Evolutionary conservation across 805 yeast genomes (phyloP).

Genomic region (Yarrowia divulgata): DNA sequence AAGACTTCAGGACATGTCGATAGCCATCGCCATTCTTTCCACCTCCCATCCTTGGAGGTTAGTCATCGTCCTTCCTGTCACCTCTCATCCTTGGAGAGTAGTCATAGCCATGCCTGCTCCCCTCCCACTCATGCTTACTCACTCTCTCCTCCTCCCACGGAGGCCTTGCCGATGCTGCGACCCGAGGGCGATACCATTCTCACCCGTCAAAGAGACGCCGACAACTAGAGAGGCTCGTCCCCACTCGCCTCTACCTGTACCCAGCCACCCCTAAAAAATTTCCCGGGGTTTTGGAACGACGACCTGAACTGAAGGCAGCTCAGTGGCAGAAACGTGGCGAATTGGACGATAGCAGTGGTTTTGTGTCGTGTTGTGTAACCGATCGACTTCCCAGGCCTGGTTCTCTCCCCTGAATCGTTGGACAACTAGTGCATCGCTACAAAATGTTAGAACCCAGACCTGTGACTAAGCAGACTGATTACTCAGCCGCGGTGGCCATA

Average conservation of each 20-base stretch:
- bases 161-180: background rate
- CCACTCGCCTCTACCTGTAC: slow-evolving; percentile 4
- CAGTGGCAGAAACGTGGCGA: background rate
- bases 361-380: background rate
- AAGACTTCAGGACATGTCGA: background rate
- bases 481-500: too few relatives aligned
- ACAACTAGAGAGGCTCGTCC: slow-evolving; percentile 9
- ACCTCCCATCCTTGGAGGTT: background rate
- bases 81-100: background rate
- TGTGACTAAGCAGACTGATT: too few relatives aligned
- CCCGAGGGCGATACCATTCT: background rate
- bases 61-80: background rate
- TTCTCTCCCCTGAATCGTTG: background rate
- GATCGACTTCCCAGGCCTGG: background rate
- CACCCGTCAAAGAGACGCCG: slow-evolving; percentile 7
- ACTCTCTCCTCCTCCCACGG: slow-evolving; percentile 7
- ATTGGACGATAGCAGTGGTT: background rate
- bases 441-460: too few relatives aligned
- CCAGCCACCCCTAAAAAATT: slow-evolving; percentile 3
- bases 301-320: background rate
- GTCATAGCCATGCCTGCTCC: background rate
- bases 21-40: slow-evolving; percentile 3
- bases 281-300: background rate
- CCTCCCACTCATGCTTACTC: background rate
- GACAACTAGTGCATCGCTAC: slow-evolving; percentile 1